A percentile compares a stretch with the other conserved stretches of the same genome.
These are phyloP conservation scores for Penicillium paneum DNA, from an alignment of 2,329 filamentous ascomycete genomes.

Conservation along the genomic window DNA sequence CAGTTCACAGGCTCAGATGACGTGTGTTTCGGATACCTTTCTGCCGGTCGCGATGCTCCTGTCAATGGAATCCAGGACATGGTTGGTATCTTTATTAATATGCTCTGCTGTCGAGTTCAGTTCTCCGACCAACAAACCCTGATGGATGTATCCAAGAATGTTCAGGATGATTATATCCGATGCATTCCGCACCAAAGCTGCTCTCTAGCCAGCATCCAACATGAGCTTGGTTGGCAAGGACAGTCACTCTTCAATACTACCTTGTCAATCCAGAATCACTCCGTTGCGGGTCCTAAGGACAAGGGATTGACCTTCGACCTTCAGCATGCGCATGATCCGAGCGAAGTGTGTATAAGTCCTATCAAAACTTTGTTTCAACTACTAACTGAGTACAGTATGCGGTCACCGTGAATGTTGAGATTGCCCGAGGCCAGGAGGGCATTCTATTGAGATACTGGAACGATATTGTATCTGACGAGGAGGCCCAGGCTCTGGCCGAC, in stretches of 20 bases:
- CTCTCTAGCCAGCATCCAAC: constrained; percentile 50
- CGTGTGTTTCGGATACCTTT: constrained; percentile 43
- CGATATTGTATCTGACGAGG: constrained; percentile 35
- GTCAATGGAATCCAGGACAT: constrained; percentile 46
- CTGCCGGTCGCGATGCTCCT: constrained; percentile 45
- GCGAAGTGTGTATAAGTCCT: constrained; percentile 30
- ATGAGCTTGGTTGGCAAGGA: constrained; percentile 37
- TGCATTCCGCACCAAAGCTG: constrained; percentile 51
- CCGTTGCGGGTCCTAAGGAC: constrained; percentile 21
- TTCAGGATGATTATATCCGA: constrained; percentile 48
- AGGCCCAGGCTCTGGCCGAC: constrained; percentile 31
- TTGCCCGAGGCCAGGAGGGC: constrained; percentile 34
- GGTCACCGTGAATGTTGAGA: constrained; percentile 41
- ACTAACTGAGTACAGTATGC: constrained; percentile 32
- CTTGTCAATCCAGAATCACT: constrained; percentile 41
- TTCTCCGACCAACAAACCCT: constrained; percentile 38
- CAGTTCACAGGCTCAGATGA: constrained; percentile 35
- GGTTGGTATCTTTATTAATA: constrained; percentile 54
- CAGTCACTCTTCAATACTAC: constrained; percentile 43
- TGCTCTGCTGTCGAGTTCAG: constrained; percentile 51
- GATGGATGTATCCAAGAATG: constrained; percentile 40
- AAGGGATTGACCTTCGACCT: constrained; percentile 32
- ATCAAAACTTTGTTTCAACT: not conserved
- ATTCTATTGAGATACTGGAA: constrained; percentile 42
- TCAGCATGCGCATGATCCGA: constrained; percentile 37